Evolutionary conservation across 768 basidiomycete species (phyloP).

Genomic region (Pholiota conissans): DNA sequence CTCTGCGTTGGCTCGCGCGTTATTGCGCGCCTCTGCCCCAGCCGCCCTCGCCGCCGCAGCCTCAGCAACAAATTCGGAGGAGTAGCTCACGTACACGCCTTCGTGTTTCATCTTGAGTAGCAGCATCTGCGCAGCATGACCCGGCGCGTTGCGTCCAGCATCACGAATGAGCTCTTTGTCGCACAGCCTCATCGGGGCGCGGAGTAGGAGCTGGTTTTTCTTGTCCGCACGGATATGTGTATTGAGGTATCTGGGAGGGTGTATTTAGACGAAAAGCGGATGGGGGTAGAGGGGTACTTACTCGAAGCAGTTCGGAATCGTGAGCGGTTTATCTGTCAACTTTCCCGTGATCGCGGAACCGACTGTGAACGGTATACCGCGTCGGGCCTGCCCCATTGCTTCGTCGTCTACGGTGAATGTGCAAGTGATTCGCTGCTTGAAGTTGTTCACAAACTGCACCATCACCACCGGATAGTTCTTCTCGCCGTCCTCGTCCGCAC

Average conservation of each 20-base stretch:
- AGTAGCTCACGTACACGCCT: conserved; percentile 17
- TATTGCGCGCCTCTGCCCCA: not conserved
- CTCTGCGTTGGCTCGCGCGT: conserved; percentile 3
- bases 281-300: not conserved
- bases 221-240: conserved; percentile 19
- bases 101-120: conserved; percentile 17
- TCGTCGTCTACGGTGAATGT: conserved; percentile 14
- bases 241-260: conserved; percentile 16
- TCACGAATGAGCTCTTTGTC: conserved; percentile 20
- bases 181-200: conserved; percentile 13
- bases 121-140: conserved; percentile 10
- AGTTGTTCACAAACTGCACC: conserved; percentile 17
- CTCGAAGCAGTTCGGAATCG: conserved; percentile 16
- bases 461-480: conserved; percentile 14
- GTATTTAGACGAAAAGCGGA: not conserved
- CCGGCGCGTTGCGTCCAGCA: conserved; percentile 9
- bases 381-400: conserved; percentile 12
- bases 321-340: conserved; percentile 12
- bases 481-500: conserved; percentile 14
- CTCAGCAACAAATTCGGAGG: conserved; percentile 2
- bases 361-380: conserved; percentile 12
- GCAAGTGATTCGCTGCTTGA: conserved; percentile 16
- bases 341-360: conserved; percentile 17
- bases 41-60: not conserved
- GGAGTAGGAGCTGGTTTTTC: conserved; percentile 12